A percentile compares a stretch with the other conserved stretches of the same genome.
Evolutionary conservation across 768 basidiomycete species (phyloP).

Genomic region (Amanita rimosa): DNA sequence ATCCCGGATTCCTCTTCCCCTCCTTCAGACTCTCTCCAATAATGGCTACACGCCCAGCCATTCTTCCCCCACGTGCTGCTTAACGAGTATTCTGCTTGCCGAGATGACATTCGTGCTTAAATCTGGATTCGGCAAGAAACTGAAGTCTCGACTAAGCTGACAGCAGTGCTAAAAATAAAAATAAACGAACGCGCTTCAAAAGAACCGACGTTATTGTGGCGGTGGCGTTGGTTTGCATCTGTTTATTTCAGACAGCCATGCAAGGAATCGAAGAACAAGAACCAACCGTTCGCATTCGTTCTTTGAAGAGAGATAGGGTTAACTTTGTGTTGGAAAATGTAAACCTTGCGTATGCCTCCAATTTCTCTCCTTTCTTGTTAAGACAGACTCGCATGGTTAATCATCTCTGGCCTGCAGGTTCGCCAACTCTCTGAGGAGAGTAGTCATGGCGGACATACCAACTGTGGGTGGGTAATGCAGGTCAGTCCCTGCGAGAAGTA

Average conservation of each 20-base stretch:
- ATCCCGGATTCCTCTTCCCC: no score
- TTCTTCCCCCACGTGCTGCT: not conserved
- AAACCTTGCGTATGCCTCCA: constrained; percentile 71
- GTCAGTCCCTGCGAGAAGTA: constrained; percentile 3
- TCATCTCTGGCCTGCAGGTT: constrained; percentile 45
- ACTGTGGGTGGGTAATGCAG: constrained; percentile 72
- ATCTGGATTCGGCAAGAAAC: not conserved
- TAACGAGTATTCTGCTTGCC: not conserved
- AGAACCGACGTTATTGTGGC: not conserved
- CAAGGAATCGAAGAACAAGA: constrained; percentile 38
- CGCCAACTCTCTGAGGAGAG: constrained; percentile 88
- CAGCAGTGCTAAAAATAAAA: not conserved
- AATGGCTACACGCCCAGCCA: no score
- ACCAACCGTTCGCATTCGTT: constrained; percentile 72
- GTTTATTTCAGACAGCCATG: constrained; percentile 15
- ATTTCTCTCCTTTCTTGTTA: no score
- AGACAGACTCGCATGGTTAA: no score
- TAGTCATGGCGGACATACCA: constrained; percentile 94
- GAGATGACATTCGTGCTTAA: not conserved
- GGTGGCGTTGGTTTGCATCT: not conserved
- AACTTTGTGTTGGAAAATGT: constrained; percentile 94
- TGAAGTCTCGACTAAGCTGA: not conserved
- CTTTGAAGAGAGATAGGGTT: constrained; percentile 75
- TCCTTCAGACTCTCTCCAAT: no score
- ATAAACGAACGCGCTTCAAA: no score